phyloP scores from a whole-genome alignment of 352 stramenopile species.

The Peronospora destructor region DNA sequence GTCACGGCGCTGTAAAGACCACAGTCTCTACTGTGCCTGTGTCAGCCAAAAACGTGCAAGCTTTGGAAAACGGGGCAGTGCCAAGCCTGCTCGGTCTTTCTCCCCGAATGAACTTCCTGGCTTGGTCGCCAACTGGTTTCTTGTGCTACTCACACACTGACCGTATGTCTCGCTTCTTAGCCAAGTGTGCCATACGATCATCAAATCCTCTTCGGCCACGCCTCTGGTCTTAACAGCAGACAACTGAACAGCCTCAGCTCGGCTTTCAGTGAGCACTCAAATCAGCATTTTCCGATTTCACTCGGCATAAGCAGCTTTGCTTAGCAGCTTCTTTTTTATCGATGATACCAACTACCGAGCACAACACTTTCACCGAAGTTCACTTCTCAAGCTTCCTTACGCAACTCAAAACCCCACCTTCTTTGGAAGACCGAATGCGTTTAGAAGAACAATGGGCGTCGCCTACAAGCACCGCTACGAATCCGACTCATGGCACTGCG shows the following conservation, averaged over 20 bases:
- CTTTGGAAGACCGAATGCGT: slow-evolving; percentile 20
- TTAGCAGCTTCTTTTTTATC: slow-evolving; percentile 7
- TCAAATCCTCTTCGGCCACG: slow-evolving; percentile 11
- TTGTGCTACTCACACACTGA: slow-evolving; percentile 28
- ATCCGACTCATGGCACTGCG: slow-evolving; percentile 12
- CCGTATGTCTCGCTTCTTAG: slow-evolving; percentile 28
- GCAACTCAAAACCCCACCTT: slow-evolving; percentile 29
- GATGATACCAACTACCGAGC: slow-evolving; percentile 22
- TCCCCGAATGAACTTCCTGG: slow-evolving; percentile 25
- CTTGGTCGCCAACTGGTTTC: slow-evolving; percentile 23
- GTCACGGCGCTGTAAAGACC: slow-evolving; percentile 23
- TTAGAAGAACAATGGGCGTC: slow-evolving; percentile 25
- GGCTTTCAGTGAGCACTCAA: slow-evolving; percentile 10
- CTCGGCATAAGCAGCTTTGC: slow-evolving; percentile 30
- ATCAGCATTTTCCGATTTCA: slow-evolving; percentile 25
- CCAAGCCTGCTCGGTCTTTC: slow-evolving; percentile 19
- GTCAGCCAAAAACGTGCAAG: slow-evolving; percentile 7
- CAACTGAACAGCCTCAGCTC: slow-evolving; percentile 20
- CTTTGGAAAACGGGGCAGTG: slow-evolving; percentile 13
- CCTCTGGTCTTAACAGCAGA: slow-evolving; percentile 20
- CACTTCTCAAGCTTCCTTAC: slow-evolving; percentile 42
- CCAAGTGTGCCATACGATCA: slow-evolving; percentile 20
- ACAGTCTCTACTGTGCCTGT: slow-evolving; percentile 23
- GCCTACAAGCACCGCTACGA: slow-evolving; percentile 25
- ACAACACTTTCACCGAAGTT: slow-evolving; percentile 12